Evolutionary conservation across 768 basidiomycete genomes (phyloP).

Genomic region (Guyanaporus albipodus): DNA sequence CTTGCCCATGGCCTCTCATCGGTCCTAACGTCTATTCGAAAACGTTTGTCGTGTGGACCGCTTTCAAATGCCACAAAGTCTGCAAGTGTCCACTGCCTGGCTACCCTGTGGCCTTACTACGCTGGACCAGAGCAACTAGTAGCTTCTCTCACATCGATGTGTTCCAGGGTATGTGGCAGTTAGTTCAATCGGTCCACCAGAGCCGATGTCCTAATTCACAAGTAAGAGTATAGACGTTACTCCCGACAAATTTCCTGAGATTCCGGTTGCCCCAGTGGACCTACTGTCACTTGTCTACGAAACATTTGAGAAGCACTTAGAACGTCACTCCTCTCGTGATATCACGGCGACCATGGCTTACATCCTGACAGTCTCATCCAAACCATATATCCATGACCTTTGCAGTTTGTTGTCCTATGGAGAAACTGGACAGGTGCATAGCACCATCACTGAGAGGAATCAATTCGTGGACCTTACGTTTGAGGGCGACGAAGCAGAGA

Average conservation of each 20-base stretch:
- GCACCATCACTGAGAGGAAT: conserved; percentile 9
- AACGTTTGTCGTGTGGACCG: conserved; percentile 38
- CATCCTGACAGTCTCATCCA: conserved; percentile 61
- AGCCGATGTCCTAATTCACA: conserved; percentile 5
- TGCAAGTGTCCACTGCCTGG: conserved; percentile 26
- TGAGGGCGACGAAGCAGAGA: conserved; percentile 34
- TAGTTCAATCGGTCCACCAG: not conserved
- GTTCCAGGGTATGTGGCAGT: conserved; percentile 47
- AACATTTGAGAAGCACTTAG: conserved; percentile 50
- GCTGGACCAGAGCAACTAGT: conserved; percentile 46
- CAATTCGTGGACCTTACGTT: conserved; percentile 16
- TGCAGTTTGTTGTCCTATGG: conserved; percentile 57
- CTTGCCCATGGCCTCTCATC: conserved; percentile 63
- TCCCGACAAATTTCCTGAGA: conserved; percentile 39
- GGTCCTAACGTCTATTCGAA: conserved; percentile 48
- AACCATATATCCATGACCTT: conserved; percentile 56
- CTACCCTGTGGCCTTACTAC: conserved; percentile 50
- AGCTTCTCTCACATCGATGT: conserved; percentile 52
- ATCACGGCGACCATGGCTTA: conserved; percentile 60
- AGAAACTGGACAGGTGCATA: conserved; percentile 28
- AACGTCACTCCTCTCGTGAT: conserved; percentile 44
- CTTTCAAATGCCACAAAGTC: conserved; percentile 29
- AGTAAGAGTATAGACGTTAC: conserved; percentile 26
- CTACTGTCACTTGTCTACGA: conserved; percentile 62
- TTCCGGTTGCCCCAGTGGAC: conserved; percentile 43